Base-by-base conservation (phyloP, 257 asterid species). In the Solanum pennellii region DNA sequence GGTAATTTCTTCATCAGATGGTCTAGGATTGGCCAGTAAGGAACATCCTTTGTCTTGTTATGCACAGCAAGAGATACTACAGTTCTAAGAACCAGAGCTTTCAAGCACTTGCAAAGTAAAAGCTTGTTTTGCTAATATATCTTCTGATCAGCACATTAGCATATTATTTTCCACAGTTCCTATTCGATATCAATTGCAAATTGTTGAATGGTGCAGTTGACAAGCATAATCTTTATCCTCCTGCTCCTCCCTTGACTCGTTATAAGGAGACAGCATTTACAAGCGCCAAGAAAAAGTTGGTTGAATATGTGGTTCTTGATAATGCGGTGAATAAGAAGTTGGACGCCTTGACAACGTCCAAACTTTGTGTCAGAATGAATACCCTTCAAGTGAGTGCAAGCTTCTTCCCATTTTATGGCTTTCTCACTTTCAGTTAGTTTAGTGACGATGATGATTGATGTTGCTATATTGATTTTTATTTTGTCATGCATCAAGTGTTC, bases 161-260 rank as follows among this genome's bases (percentile, higher is more conserved):
- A 29, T 80, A 80, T 29, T 80, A 49, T 27, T 80, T 80, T 80
- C 44, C 69, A 29, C 27, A 18, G 39, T 20, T 79, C 76, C 60
- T 87, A 42, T 59, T 68, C 72, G 89, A 82, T 79, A 29, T 87
- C 44, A 52, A 69, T 88, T 86, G 74, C 45, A 91, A 82, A 80
- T 56, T 90, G 87, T 72, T 86, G 86, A 86, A 11, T 82, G 35
- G 31, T 91, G 94, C 98, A 96, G 99, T 95, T 91, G 97, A 93
- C 65, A 94, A 91, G 94, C 90, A 89, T 37, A 90, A 89, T 76
- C 88, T 97, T 75, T 97, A 95, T 92, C 99, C 99, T 82, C 90
- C 96, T 66, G 47, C 93, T 84, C 98, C 99, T 88, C 98, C 99
- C 71, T 89, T 97, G 95, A 97, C 99, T 88, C 98, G 97, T 86